Evolutionary conservation across 352 stramenopile species (phyloP).

Genomic region (Globisporangium mamillatum): DNA sequence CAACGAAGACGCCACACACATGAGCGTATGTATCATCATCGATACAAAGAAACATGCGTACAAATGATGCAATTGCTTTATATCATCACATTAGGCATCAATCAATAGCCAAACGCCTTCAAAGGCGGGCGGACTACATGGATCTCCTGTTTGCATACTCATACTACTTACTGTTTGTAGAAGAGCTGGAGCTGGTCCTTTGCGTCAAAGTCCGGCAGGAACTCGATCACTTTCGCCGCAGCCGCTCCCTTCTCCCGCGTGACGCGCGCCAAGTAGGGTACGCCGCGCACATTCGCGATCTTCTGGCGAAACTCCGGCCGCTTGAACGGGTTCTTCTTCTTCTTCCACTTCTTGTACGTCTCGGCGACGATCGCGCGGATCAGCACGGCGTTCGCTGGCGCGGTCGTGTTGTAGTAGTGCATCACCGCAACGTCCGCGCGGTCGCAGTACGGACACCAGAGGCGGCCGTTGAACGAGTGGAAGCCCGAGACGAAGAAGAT

Average conservation of each 20-base stretch:
- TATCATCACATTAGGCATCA: no score
- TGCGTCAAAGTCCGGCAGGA: slow-evolving; percentile 36
- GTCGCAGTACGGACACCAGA: slow-evolving; percentile 85
- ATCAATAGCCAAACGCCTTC: no score
- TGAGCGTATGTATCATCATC: no score
- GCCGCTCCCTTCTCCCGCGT: slow-evolving; percentile 35
- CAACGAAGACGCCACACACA: no score
- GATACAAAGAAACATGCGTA: no score
- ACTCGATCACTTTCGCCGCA: slow-evolving; percentile 47
- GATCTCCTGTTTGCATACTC: background rate
- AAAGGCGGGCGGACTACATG: no score
- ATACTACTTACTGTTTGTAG: slow-evolving; percentile 12
- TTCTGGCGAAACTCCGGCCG: slow-evolving; percentile 49
- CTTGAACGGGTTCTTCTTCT: slow-evolving; percentile 75
- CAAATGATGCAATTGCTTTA: no score
- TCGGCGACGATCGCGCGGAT: slow-evolving; percentile 50
- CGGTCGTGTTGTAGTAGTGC: slow-evolving; percentile 78
- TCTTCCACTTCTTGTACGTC: slow-evolving; percentile 70
- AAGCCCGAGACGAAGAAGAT: slow-evolving; percentile 75
- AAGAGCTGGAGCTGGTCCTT: slow-evolving; percentile 17
- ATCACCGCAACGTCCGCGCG: slow-evolving; percentile 64
- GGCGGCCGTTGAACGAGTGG: slow-evolving; percentile 68
- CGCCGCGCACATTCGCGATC: slow-evolving; percentile 51
- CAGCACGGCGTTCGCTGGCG: slow-evolving; percentile 49
- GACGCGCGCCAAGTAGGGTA: slow-evolving; percentile 64